Evolutionary conservation across 1,139 yeast genomes (phyloP), one percentile per base, ranked within the genome.

Genomic region (Candida pseudoviswanathii): DNA sequence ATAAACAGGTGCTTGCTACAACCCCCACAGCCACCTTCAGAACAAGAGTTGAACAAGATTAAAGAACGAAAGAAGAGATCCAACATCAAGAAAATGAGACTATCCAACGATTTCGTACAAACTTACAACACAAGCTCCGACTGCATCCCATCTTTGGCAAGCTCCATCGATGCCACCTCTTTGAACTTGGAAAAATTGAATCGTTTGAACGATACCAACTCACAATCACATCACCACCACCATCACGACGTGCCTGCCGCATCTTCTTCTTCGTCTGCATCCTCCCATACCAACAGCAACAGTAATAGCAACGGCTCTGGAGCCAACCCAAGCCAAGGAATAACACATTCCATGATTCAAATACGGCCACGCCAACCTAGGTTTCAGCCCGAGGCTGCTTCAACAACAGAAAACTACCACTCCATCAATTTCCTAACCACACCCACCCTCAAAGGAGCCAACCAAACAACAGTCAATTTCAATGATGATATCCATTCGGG

Each of bases 1-100:
- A 65, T 59, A 11, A 67, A 65, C 36, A 64, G 70, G 50, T 78
- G 82, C 57, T 49, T 65, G 24, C 56, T 55, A 25, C 63, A 68
- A 40, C 82, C 83, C 1, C 80, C 82, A 5, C 68, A 68, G 49
- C 82, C 82, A 5, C 82, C 82, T 2, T 66, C 76, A 2, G 58
- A 58, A 21, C 63, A 60, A 34, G 71, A 67, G 51, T 50, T 63
- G 36, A 52, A 51, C 45, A 54, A 62, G 11, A 66, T 65, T 22
- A 54, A 58, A 51, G 68, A 65, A 49, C 47, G 71, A 10, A 61
- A 62, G 46, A 56, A 58, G 37, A 32, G 67, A 41, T 55, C 65
- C 46, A 56, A 46, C 21, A 56, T 48, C 31, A 56, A 56, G 39
- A 54, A 54, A 42, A 41, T 46, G 43, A 53, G 49, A 46, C 34